Evolutionary conservation across 371 early-diverging fungal species (phyloP).

Genomic region (Syncephalastrum sp.): DNA sequence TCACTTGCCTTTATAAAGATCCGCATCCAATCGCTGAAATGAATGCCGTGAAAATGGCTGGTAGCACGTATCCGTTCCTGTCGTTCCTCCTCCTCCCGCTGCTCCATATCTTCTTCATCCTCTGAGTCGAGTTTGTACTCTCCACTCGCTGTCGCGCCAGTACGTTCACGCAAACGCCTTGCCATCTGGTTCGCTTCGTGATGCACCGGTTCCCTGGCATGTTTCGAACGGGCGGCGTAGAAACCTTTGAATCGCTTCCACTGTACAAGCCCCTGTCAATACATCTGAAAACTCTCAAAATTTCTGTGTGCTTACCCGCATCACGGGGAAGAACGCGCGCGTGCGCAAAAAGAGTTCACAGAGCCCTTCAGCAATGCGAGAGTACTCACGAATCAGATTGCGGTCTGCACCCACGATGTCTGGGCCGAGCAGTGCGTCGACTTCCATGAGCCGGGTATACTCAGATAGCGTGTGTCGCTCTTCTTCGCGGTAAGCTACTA

Average conservation of each 20-base stretch:
- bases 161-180: constrained; percentile 25
- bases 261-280: constrained; percentile 6
- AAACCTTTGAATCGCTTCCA: constrained; percentile 26
- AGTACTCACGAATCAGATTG: constrained; percentile 44
- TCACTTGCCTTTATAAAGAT: constrained; percentile 58
- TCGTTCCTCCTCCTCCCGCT: constrained; percentile 27
- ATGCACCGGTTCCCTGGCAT: not conserved
- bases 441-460: constrained; percentile 28
- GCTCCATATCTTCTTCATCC: constrained; percentile 29
- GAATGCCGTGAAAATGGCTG: constrained; percentile 50
- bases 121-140: constrained; percentile 7
- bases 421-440: constrained; percentile 31
- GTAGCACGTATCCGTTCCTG: constrained; percentile 17
- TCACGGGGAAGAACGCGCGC: constrained; percentile 57
- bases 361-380: constrained; percentile 45
- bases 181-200: constrained; percentile 38
- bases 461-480: constrained; percentile 8
- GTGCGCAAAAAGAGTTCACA: constrained; percentile 53
- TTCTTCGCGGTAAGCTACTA: too few relatives aligned
- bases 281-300: not conserved
- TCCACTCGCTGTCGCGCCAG: constrained; percentile 7
- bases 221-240: constrained; percentile 17
- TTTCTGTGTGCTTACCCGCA: constrained; percentile 27
- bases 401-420: constrained; percentile 21
- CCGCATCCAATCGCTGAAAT: constrained; percentile 64